phyloP scores from a whole-genome alignment of 2,329 filamentous ascomycete genomes.

The Phaeosphaeriaceae sp. region DNA sequence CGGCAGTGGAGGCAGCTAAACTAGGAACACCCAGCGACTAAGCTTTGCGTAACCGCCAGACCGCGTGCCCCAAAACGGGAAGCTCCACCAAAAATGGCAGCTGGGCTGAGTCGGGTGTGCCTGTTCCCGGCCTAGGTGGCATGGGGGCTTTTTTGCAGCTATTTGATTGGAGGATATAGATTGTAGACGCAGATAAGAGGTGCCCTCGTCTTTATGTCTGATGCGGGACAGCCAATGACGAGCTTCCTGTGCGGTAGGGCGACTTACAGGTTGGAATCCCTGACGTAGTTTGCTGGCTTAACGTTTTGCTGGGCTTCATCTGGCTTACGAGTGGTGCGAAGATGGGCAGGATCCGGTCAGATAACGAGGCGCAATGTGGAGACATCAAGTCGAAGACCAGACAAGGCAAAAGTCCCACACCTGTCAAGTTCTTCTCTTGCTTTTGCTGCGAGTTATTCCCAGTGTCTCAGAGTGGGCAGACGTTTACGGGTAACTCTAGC shows the following conservation, averaged over 20 bases:
- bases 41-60: conserved; percentile 3
- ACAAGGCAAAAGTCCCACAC: not conserved
- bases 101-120: conserved; percentile 6
- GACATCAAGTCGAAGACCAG: not conserved
- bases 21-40: conserved; percentile 1
- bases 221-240: conserved; percentile 10
- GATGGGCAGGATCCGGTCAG: not conserved
- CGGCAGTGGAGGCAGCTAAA: conserved; percentile 5
- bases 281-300: not conserved
- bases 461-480: not conserved
- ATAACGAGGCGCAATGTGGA: not conserved
- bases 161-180: conserved; percentile 17
- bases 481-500: not conserved
- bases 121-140: conserved; percentile 9
- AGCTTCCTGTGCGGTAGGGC: not conserved
- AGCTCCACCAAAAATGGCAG: conserved; percentile 11
- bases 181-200: conserved; percentile 9
- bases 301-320: not conserved
- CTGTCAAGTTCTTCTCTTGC: not conserved
- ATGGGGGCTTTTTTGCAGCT: conserved; percentile 5
- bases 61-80: conserved; percentile 11
- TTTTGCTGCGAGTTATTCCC: not conserved
- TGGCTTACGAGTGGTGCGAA: not conserved
- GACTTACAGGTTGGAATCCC: not conserved
- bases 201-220: not conserved